phyloP scores from a whole-genome alignment of 106 monocot species.

The Apostasia ramifera region DNA sequence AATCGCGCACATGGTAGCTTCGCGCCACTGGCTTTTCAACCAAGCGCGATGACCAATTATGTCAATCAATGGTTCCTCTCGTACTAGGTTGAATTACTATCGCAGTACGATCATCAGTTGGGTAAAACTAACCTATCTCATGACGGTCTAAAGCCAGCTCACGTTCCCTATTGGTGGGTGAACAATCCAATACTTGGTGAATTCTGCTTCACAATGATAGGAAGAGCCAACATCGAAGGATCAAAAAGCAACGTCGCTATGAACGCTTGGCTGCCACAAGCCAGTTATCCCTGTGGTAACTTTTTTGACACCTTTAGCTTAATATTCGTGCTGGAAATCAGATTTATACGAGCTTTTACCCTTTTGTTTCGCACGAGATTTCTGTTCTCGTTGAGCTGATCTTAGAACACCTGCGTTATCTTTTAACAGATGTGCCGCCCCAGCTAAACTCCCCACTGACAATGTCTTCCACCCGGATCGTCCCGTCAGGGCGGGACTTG shows the following conservation, averaged over 20 bases:
- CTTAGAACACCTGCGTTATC: slow-evolving; percentile 96
- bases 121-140: too few species aligned
- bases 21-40: slow-evolving; percentile 73
- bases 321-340: slow-evolving; percentile 85
- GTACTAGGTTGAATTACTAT: too few species aligned
- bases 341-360: slow-evolving; percentile 92
- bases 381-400: slow-evolving; percentile 96
- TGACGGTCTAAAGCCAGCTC: too few species aligned
- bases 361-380: slow-evolving; percentile 93
- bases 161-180: slow-evolving; percentile 20
- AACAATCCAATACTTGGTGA: slow-evolving; percentile 29
- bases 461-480: too few species aligned
- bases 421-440: slow-evolving; percentile 85
- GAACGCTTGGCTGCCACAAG: slow-evolving; percentile 95
- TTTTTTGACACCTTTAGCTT: slow-evolving; percentile 97
- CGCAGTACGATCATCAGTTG: too few species aligned
- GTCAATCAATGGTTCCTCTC: too few species aligned
- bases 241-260: slow-evolving; percentile 41
- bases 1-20: slow-evolving; percentile 42
- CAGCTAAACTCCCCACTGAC: slow-evolving; percentile 71
- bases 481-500: too few species aligned
- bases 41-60: slow-evolving; percentile 59
- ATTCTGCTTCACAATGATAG: slow-evolving; percentile 29
- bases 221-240: slow-evolving; percentile 21
- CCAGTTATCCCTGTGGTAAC: slow-evolving; percentile 96